A percentile compares a stretch with the other conserved stretches of the same genome.
Conservation (phyloP, 1,284 basidiomycete species). For the Irpex sp. region DNA sequence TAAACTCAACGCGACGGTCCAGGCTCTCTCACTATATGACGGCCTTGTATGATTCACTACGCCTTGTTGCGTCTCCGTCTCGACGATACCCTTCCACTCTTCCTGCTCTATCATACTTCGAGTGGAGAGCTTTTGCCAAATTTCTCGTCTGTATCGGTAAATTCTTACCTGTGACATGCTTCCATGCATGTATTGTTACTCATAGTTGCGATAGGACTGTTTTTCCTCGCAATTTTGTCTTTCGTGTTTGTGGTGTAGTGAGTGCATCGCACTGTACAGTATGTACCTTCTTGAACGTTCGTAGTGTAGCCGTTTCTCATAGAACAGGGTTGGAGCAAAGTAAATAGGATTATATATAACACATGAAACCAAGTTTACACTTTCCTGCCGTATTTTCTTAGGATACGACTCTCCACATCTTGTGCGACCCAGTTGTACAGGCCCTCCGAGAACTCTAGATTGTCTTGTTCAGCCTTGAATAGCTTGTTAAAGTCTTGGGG, state of each 20-base stretch:
- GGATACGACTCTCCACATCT: conserved; percentile 75
- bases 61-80: background rate
- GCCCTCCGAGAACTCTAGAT: conserved; percentile 88
- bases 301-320: background rate
- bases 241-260: background rate
- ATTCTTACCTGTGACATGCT: background rate
- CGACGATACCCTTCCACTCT: background rate
- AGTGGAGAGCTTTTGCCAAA: background rate
- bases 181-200: background rate
- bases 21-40: conserved; percentile 79
- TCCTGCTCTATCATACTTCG: background rate
- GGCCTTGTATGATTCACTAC: conserved; percentile 54
- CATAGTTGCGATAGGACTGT: background rate
- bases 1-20: background rate
- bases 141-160: background rate
- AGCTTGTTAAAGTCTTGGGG: conserved; percentile 87
- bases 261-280: background rate
- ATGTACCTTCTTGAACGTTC: background rate
- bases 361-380: conserved; percentile 11
- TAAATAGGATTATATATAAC: background rate
- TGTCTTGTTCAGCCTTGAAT: conserved; percentile 91
- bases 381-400: conserved; percentile 70
- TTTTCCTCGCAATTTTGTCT: background rate
- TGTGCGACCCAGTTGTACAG: conserved; percentile 79
- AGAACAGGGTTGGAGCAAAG: background rate